A percentile compares a stretch with the other conserved stretches of the same genome.
Evolutionary conservation across 192 early-diverging fungal genomes (phyloP).

Genomic region (Borealophlyctis nickersoniae): DNA sequence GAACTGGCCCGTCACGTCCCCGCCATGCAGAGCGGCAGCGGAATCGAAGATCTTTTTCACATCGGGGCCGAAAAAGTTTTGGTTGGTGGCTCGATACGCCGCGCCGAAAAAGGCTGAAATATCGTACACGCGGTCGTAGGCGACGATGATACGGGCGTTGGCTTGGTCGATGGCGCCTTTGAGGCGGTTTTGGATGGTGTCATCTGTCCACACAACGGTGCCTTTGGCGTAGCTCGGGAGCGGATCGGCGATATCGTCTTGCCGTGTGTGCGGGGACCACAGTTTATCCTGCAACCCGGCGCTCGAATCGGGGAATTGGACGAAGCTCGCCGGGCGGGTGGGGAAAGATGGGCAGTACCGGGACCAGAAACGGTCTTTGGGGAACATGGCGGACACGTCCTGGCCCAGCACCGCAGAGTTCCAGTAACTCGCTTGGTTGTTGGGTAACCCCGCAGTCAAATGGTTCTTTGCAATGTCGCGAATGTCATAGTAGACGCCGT

Average conservation of each 20-base stretch:
- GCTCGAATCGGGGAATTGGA: constrained; percentile 4
- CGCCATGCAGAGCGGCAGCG: not conserved
- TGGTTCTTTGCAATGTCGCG: constrained; percentile 12
- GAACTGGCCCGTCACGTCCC: constrained; percentile 9
- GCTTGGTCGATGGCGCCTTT: not conserved
- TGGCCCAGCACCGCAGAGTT: constrained; percentile 4
- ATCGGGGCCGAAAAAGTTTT: not conserved
- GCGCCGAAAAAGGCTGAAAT: constrained; percentile 11
- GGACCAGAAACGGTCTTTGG: constrained; percentile 6
- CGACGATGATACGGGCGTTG: not conserved
- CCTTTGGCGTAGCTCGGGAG: not conserved
- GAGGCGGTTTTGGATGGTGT: not conserved
- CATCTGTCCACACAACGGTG: not conserved
- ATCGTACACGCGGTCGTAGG: constrained; percentile 24
- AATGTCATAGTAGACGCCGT: constrained; percentile 22
- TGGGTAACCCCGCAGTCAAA: not conserved
- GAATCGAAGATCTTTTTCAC: not conserved
- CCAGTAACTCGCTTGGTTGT: not conserved
- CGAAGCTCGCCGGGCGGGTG: not conserved
- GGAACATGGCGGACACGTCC: constrained; percentile 12
- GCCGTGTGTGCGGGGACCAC: not conserved
- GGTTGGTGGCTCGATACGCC: constrained; percentile 3
- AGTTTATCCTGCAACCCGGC: not conserved
- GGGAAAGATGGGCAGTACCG: constrained; percentile 20
- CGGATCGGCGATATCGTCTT: not conserved